These are phyloP conservation scores for Talaromyces marneffei DNA, from an alignment of 2,329 filamentous ascomycete species.

Conservation along the genomic window DNA sequence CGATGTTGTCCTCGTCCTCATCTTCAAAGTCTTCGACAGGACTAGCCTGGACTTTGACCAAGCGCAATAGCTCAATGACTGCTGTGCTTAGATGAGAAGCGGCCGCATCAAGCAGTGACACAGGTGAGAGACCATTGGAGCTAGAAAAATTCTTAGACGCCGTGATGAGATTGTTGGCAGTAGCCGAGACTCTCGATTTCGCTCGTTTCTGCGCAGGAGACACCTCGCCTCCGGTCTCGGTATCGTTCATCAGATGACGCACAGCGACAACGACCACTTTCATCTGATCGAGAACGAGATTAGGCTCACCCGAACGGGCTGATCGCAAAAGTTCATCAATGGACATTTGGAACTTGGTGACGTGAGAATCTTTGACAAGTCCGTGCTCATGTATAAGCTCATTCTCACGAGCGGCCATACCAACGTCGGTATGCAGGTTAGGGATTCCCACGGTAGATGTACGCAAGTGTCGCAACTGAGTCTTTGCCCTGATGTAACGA, in stretches of 20 bases:
- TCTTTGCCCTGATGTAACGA: constrained; percentile 81
- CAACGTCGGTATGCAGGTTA: constrained; percentile 37
- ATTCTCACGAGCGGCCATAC: constrained; percentile 59
- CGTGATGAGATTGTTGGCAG: constrained; percentile 92
- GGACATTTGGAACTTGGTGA: constrained; percentile 91
- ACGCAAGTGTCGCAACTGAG: constrained; percentile 74
- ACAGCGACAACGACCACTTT: constrained; percentile 78
- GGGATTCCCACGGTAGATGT: constrained; percentile 71
- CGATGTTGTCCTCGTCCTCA: constrained; percentile 61
- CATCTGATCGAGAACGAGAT: constrained; percentile 75
- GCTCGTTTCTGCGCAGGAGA: constrained; percentile 61
- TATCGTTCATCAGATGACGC: constrained; percentile 75
- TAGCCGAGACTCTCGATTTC: constrained; percentile 78
- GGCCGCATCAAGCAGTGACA: constrained; percentile 89
- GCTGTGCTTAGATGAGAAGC: constrained; percentile 83
- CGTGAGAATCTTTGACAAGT: constrained; percentile 80
- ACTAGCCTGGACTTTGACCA: constrained; percentile 76
- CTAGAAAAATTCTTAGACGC: constrained; percentile 86
- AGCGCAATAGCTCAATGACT: constrained; percentile 76
- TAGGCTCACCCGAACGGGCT: constrained; percentile 67
- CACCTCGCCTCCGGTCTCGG: constrained; percentile 55
- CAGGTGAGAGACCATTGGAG: constrained; percentile 76
- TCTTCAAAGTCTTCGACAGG: constrained; percentile 70
- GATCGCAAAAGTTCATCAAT: constrained; percentile 83
- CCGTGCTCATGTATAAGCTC: constrained; percentile 67